Conservation (phyloP, 2,329 filamentous ascomycete genomes). For the Gnomoniopsis sp. region DNA sequence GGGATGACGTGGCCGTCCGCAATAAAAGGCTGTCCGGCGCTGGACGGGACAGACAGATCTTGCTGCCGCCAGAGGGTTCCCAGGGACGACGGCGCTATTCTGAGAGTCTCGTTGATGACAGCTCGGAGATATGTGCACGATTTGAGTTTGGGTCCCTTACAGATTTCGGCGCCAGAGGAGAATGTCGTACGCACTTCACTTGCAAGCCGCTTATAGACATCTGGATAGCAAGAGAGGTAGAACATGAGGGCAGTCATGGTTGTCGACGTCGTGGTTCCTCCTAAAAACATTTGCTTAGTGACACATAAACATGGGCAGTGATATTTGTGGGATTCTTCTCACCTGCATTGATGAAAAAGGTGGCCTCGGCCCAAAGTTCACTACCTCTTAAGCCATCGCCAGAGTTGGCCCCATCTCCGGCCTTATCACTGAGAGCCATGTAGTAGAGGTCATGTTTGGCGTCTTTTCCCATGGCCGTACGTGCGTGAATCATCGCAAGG, state of each 20-base stretch:
- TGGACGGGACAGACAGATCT: not conserved
- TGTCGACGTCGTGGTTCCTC: not conserved
- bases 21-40: constrained; percentile 2
- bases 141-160: not conserved
- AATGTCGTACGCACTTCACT: not conserved
- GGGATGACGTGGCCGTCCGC: constrained; percentile 31
- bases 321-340: not conserved
- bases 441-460: not conserved
- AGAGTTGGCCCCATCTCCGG: not conserved
- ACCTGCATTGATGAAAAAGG: constrained; percentile 6
- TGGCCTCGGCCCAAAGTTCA: constrained; percentile 2
- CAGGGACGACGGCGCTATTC: not conserved
- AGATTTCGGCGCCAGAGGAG: not conserved
- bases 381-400: constrained; percentile 2
- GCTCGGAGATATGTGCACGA: not conserved
- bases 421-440: not conserved
- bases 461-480: not conserved
- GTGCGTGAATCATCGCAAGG: not conserved
- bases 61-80: not conserved
- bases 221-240: not conserved
- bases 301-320: not conserved
- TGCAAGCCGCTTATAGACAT: not conserved
- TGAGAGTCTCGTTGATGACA: not conserved
- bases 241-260: not conserved
- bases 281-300: not conserved